phyloP scores from a whole-genome alignment of 2,329 filamentous ascomycete genomes.

The Aspergillus hiratsukae region DNA sequence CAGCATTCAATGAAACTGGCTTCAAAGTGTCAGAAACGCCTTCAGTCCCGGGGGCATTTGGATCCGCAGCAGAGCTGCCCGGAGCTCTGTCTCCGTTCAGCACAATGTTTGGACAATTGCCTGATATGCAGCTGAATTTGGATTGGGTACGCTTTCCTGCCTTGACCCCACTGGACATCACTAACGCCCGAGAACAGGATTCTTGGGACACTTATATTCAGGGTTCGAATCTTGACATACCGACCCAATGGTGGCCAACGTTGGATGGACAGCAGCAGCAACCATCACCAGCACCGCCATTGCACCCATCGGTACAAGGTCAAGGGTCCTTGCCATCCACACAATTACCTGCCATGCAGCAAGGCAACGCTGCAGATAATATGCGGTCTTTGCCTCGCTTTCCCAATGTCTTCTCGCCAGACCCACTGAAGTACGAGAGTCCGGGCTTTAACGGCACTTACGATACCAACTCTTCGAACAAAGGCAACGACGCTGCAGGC shows the following conservation, averaged over 20 bases:
- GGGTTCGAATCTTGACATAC: slow-evolving; percentile 46
- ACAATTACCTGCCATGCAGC: slow-evolving; percentile 16
- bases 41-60: slow-evolving; percentile 18
- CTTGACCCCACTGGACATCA: slow-evolving; percentile 6
- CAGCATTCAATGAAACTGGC: slow-evolving; percentile 25
- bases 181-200: slow-evolving; percentile 43
- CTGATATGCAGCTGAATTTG: slow-evolving; percentile 54
- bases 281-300: slow-evolving; percentile 15
- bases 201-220: slow-evolving; percentile 68
- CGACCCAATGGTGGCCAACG: slow-evolving; percentile 37
- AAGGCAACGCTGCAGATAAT: slow-evolving; percentile 13
- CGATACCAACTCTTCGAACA: background rate
- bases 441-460: background rate
- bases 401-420: slow-evolving; percentile 12
- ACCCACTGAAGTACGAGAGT: background rate
- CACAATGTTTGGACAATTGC: slow-evolving; percentile 51
- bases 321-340: slow-evolving; percentile 19
- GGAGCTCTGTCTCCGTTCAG: slow-evolving; percentile 52
- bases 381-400: slow-evolving; percentile 13
- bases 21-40: slow-evolving; percentile 28
- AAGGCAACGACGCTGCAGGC: background rate
- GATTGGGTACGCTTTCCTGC: slow-evolving; percentile 54
- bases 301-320: slow-evolving; percentile 1
- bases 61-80: slow-evolving; percentile 30
- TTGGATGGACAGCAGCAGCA: slow-evolving; percentile 29